A percentile compares a stretch with the other conserved stretches of the same genome.
phyloP scores from a whole-genome alignment of 495 filamentous ascomycete genomes.

The Daldinia childiae region DNA sequence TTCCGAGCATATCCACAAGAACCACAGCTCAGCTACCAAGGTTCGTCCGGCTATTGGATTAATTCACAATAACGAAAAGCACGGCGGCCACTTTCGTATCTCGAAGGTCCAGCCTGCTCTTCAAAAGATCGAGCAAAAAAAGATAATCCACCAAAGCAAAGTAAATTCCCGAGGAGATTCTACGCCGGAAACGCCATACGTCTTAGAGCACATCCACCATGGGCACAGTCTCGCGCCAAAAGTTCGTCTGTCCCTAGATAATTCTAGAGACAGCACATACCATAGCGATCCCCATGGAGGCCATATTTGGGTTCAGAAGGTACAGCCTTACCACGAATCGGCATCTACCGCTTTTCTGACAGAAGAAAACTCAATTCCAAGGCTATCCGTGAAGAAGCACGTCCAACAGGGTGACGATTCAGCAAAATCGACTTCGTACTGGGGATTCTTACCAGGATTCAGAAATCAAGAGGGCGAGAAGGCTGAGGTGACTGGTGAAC shows the following conservation, averaged over 20 bases:
- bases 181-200: neutral
- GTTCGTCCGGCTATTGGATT: slow-evolving; percentile 45
- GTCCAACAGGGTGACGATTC: slow-evolving; percentile 16
- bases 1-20: slow-evolving; percentile 43
- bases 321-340: slow-evolving; percentile 28
- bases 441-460: slow-evolving; percentile 37
- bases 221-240: slow-evolving; percentile 25
- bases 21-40: slow-evolving; percentile 46
- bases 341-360: slow-evolving; percentile 6
- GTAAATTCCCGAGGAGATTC: neutral
- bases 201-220: slow-evolving; percentile 28
- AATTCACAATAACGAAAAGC: neutral
- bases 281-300: slow-evolving; percentile 30
- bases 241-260: slow-evolving; percentile 14
- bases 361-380: slow-evolving; percentile 16
- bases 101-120: slow-evolving; percentile 32
- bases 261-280: neutral
- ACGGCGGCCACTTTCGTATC: slow-evolving; percentile 23
- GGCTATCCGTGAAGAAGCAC: neutral
- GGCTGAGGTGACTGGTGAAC: neutral
- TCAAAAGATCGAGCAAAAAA: neutral
- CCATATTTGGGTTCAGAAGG: slow-evolving; percentile 30
- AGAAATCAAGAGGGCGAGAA: slow-evolving; percentile 19
- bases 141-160: slow-evolving; percentile 15
- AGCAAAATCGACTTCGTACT: slow-evolving; percentile 29